Conservation (phyloP, 1,284 basidiomycete species). For the Fomitopsis pinicola region DNA sequence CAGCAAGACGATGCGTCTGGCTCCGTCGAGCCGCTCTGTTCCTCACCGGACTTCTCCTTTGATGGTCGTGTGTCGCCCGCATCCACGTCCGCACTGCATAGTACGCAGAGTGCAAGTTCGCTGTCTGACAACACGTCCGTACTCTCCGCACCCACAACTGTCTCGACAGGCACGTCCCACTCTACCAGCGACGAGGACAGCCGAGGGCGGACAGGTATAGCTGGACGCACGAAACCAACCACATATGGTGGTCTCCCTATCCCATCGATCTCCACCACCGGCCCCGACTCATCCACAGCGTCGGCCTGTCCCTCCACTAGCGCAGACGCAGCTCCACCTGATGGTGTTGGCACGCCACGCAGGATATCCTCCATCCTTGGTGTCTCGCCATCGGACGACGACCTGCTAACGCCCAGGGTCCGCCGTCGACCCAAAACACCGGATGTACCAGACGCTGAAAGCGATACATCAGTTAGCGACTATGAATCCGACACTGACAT, state of each 20-base stretch:
- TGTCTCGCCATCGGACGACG: slow-evolving; percentile 18
- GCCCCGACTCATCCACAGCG: slow-evolving; percentile 34
- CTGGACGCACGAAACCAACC: slow-evolving; percentile 5
- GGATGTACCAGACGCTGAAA: slow-evolving; percentile 23
- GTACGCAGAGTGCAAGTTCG: slow-evolving; percentile 15
- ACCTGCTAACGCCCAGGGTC: slow-evolving; percentile 21
- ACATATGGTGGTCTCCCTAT: slow-evolving; percentile 40
- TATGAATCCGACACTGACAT: slow-evolving; percentile 26
- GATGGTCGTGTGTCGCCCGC: slow-evolving; percentile 24
- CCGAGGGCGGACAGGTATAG: neutral
- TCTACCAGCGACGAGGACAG: neutral
- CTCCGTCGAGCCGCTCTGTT: slow-evolving; percentile 11
- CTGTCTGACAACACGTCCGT: slow-evolving; percentile 22
- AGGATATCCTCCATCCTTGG: slow-evolving; percentile 9
- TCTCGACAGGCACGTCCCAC: slow-evolving; percentile 14
- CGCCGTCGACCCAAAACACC: slow-evolving; percentile 18
- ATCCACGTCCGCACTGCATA: slow-evolving; percentile 24
- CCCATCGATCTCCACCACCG: slow-evolving; percentile 51
- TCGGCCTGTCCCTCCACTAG: slow-evolving; percentile 1
- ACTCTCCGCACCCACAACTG: slow-evolving; percentile 25
- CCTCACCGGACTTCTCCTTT: slow-evolving; percentile 14
- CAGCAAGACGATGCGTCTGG: neutral
- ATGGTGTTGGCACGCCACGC: neutral
- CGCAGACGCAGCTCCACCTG: neutral
- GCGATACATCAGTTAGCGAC: slow-evolving; percentile 42